Evolutionary conservation across 768 basidiomycete genomes (phyloP), one percentile per base, ranked within the genome.

Genomic region (Naganishia vishniacii): DNA sequence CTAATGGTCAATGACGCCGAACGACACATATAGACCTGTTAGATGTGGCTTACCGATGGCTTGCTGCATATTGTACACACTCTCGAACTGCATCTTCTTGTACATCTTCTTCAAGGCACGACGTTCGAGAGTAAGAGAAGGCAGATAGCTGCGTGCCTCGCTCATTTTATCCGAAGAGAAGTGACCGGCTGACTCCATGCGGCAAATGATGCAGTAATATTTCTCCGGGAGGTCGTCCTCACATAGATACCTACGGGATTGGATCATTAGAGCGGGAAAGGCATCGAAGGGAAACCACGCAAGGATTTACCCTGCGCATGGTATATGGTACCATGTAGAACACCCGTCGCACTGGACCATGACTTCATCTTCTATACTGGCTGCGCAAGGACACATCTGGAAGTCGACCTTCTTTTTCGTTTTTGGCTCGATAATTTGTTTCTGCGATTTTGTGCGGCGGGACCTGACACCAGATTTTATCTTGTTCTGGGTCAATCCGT

Each of bases 281-380:
- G 23, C 25, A 16, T 44, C 13, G 16, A 12, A 28, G 2, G 9
- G 3, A 26, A 12, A 4, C n/a, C 32, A 16, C 8, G 25, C 20
- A 13, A 2, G 44, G 3, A 63, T 60, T 56, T 23, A 66, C 65
- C 65, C 65, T 9, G 48, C 45, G 40, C 65, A 66, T 7, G 59
- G 49, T 23, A 56, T 37, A 29, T 67, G 65, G 15, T 59, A 47
- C 65, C 61, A 67, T 7, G 37, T 42, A 11, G 32, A 23, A 40
- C 65, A 67, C 15, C 26, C 45, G 18, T 67, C 65, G 29, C 65
- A 67, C 29, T 28, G 18, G 1, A 67, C 65, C 65, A 67, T 67
- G 3, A 31, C 28, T 15, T 58, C 45, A 23, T 67, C 65, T 28
- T 56, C 53, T n/a, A 15, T 11, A 3, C 31, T 11, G 40, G 53